A percentile compares a stretch with the other conserved stretches of the same genome.
phyloP scores from a whole-genome alignment of 2,329 filamentous ascomycete species.

The Tolypocladium guangdongense region DNA sequence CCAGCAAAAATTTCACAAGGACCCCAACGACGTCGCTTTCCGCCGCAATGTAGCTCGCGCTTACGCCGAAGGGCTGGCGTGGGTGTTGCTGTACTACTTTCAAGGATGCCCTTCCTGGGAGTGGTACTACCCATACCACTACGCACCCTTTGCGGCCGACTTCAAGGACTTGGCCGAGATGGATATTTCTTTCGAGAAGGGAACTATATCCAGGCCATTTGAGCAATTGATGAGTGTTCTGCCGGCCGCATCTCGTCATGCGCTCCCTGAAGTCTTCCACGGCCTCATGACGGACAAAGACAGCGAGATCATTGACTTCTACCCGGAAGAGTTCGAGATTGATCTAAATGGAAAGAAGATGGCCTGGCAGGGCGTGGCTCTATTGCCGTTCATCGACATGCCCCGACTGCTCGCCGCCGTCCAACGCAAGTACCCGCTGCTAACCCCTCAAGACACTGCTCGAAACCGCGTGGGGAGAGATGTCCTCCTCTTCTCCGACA shows the following conservation, averaged over 20 bases:
- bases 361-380: conserved; percentile 90
- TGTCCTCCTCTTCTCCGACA: conserved; percentile 73
- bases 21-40: conserved; percentile 72
- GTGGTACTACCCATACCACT: conserved; percentile 98
- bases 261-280: conserved; percentile 81
- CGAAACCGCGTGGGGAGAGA: conserved; percentile 76
- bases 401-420: conserved; percentile 74
- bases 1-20: conserved; percentile 86
- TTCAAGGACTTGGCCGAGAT: conserved; percentile 76
- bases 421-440: conserved; percentile 66
- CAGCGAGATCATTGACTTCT: conserved; percentile 94
- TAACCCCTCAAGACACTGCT: conserved; percentile 64
- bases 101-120: conserved; percentile 98
- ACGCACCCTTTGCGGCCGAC: conserved; percentile 93
- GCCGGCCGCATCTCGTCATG: conserved; percentile 84
- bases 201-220: conserved; percentile 78
- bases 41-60: conserved; percentile 77
- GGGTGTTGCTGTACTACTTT: conserved; percentile 96
- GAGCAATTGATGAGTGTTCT: conserved; percentile 98
- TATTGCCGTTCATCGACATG: conserved; percentile 95
- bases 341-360: conserved; percentile 98
- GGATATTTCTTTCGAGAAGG: conserved; percentile 72
- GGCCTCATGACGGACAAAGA: conserved; percentile 79
- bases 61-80: conserved; percentile 91
- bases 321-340: conserved; percentile 85